These are phyloP conservation scores for Vaccinium darrowii DNA, from an alignment of 148 eudicot species.

Conservation along the genomic window DNA sequence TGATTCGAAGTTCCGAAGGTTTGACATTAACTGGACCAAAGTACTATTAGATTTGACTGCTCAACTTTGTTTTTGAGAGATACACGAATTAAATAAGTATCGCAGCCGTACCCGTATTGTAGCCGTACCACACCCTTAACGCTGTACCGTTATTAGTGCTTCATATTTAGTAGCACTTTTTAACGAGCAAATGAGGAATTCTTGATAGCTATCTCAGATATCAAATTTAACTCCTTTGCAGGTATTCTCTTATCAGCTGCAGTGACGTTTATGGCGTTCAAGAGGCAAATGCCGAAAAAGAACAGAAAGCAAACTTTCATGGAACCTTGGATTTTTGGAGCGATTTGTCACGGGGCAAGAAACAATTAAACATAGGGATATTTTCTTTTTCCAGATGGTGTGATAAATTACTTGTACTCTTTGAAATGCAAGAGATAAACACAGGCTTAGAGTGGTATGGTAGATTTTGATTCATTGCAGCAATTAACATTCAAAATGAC, in stretches of 20 bases:
- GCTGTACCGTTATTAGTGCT: not conserved
- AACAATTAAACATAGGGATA: not conserved
- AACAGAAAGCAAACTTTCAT: constrained; percentile 33
- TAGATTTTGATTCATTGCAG: constrained; percentile 2
- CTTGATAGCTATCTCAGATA: not conserved
- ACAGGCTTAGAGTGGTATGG: not conserved
- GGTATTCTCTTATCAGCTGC: constrained; percentile 83
- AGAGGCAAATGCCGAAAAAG: constrained; percentile 54
- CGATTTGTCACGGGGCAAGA: not conserved
- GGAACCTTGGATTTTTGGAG: not conserved
- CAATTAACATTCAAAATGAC: not conserved
- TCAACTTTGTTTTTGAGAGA: not conserved
- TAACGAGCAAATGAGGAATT: too few species aligned
- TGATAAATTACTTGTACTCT: not conserved
- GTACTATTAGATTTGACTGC: not conserved
- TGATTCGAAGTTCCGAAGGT: constrained; percentile 70
- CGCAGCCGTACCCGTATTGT: not conserved
- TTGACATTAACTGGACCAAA: not conserved
- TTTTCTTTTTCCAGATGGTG: not conserved
- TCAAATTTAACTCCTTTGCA: constrained; percentile 24
- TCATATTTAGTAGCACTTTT: not conserved
- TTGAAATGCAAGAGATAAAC: not conserved
- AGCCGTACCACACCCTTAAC: not conserved
- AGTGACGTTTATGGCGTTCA: constrained; percentile 75
- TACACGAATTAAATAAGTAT: not conserved